Base-by-base conservation (phyloP, 2,329 filamentous ascomycete genomes). In the Whalleya microplaca region DNA sequence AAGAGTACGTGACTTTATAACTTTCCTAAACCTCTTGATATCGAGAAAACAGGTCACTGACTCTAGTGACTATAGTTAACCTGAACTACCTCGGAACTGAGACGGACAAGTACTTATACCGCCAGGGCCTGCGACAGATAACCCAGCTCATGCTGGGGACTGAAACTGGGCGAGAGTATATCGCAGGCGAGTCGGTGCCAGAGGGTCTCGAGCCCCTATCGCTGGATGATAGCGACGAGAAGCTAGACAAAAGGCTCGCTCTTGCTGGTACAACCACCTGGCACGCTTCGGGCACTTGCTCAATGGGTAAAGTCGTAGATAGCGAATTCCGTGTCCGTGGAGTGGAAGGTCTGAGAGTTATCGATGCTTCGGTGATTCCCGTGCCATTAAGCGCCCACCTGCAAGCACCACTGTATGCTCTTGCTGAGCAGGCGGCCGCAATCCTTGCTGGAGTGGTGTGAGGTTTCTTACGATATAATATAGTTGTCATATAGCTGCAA, bases 371-470 rank as follows among this genome's bases (percentile, higher is more conserved):
- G 9, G 68, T 76, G 7, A 68, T 76, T 19, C 73, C 74, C 2
- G 56, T 67, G 20, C 55, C 69, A 2, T 68, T 73, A 3, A 82
- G 82, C 2, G 77, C 76, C 2, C 84, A 81, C 63, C 76, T 80
- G 21, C 75, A 77, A 3, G 66, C 80, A 0, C 76, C 82, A 0
- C 78, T 78, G 0, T 84, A 83, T 62, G 83, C 85, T 66, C 71
- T 84, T 21, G 78, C 77, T 4, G 84, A 86, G 70, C 85, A 86
- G 70, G 83, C 84, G 1, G 81, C 82, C 2, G 83, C 83, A 65
- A 79, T 79, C 10, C 85, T 67, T 21, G 41, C 59, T n/a, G 55
- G 32, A 5, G 14, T 12, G 4, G 32, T 12, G 32, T 37, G 10
- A 37, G 23, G 32, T 14, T 37, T 37, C 32, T 37, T 16, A 27